Evolutionary conservation across 495 filamentous ascomycete genomes (phyloP).

Genomic region (Aspergillus steynii): DNA sequence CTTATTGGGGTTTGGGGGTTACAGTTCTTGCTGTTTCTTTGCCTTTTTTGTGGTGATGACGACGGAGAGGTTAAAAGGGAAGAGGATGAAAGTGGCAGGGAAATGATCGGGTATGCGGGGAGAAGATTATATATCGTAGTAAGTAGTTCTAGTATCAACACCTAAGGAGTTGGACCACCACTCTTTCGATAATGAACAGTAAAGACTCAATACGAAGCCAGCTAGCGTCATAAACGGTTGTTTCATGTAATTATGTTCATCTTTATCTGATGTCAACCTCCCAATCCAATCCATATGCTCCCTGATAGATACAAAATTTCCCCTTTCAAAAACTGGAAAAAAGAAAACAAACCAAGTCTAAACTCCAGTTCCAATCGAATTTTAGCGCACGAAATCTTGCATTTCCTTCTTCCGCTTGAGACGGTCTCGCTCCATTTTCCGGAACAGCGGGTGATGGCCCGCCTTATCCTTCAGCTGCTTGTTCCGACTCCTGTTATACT

Average conservation of each 20-base stretch:
- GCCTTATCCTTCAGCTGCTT: slow-evolving; percentile 78
- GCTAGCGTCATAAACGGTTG: background rate
- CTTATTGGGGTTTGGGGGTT: too few relatives aligned
- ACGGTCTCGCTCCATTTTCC: slow-evolving; percentile 77
- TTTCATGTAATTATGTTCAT: background rate
- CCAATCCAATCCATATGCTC: background rate
- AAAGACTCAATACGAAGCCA: too few relatives aligned
- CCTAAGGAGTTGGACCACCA: too few relatives aligned
- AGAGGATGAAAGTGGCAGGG: too few relatives aligned
- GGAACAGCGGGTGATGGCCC: slow-evolving; percentile 66
- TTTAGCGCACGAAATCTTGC: slow-evolving; percentile 23
- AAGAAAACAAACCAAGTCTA: background rate
- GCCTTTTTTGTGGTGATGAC: too few relatives aligned
- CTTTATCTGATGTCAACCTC: too few relatives aligned
- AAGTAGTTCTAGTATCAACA: too few relatives aligned
- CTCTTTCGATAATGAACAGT: too few relatives aligned
- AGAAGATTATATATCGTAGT: too few relatives aligned
- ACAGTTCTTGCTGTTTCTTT: too few relatives aligned
- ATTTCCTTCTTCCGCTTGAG: slow-evolving; percentile 60
- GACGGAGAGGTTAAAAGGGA: too few relatives aligned
- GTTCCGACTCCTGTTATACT: slow-evolving; percentile 74
- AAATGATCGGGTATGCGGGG: too few relatives aligned
- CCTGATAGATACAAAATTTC: background rate
- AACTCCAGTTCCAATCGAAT: background rate
- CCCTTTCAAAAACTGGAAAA: background rate